Evolutionary conservation across 106 monocot species (phyloP), one percentile per base, ranked within the genome.

Genomic region (Platanthera zijinensis): DNA sequence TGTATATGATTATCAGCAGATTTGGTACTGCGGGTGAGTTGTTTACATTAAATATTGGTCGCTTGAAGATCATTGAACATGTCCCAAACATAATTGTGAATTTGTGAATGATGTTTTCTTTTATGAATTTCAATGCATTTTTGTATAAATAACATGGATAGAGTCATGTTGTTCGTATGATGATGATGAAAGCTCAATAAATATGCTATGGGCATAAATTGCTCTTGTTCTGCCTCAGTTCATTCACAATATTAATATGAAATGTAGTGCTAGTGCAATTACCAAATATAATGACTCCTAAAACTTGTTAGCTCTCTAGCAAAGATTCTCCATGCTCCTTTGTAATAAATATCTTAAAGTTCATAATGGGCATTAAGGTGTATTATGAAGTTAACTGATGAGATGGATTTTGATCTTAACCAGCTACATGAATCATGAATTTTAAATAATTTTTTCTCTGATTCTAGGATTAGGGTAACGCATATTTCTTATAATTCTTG

Each of bases 151-250:
- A 30, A 28, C 30, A 32, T 30, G 66, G 66, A 66, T 2, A 10
- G 30, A 66, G 5, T 25, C 66, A 66, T 66, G 32, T 66, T 66
- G 30, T 21, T 66, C 66, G 11, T 66, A 30, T 9, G 32, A 39
- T 39, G 30, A 66, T 66, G 32, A 66, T 66, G 32, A 66, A 66
- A 66, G 32, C 32, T 66, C 66, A 32, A 66, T 32, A 66, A 66
- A 66, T 32, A 30, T 30, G 28, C 30, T 11, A 32, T 66, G 32
- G 66, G 66, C 66, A 32, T 66, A 66, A 25, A 66, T 66, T 19
- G 7, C 59, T 8, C 1, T 21, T 66, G 10, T 66, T 66, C 30
- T 32, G 66, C 10, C 66, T 32, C 32, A 32, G 32, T 7, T 30
- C 17, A 30, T 32, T 66, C 13, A 12, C 25, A 66, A 32, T 10